Base-by-base conservation (phyloP, 2,329 filamentous ascomycete genomes). In the Pestalotiopsis sp. region DNA sequence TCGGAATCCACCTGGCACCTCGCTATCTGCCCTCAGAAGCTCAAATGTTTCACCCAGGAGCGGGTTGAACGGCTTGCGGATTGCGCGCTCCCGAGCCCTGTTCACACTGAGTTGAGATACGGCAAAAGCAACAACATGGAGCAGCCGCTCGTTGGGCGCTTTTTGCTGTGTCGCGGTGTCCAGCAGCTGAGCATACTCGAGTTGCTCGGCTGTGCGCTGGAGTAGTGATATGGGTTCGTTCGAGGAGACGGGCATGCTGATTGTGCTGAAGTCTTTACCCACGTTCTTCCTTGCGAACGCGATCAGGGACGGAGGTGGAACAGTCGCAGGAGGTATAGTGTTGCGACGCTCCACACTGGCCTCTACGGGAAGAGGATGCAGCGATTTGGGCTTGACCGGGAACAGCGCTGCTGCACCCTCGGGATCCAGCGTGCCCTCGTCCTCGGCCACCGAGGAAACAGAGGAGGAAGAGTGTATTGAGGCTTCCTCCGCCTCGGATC, bases 281-380 rank as follows among this genome's bases (percentile, higher is more conserved):
- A 98, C 96, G 73, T 99, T 99, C 80, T 98, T 99, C 72, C 96
- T 90, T 39, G 98, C 86, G 78, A 98, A 97, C 0, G 93, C 93
- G 72, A 99, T 97, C 65, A 99, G 83, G 77, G 94, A 97, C 0
- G 96, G 96, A 0, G 96, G 96, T 67, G 90, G 83, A 14, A 94
- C 89, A 35, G 91, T 94, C 6, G 94, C 89, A 1, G 92, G 84
- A 3, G 90, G 86, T 17, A 99, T 89, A 0, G 88, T 91, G 6
- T 82, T 84, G 67, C 96, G 89, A 40, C 96, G 89, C 52, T 85
- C 80, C 2, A 97, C 85, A 0, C 81, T 74, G 38, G 89, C 84
- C 4, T 86, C 84, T 35, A 97, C 82, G 1, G 96, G 95, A 17
- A 98, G 82, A 3, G 96, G 96, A 11, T 84, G 77, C 20, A 99